Evolutionary conservation across 2,329 filamentous ascomycete genomes (phyloP), one percentile per base, ranked within the genome.

Genomic region (Fusarium scirpi): DNA sequence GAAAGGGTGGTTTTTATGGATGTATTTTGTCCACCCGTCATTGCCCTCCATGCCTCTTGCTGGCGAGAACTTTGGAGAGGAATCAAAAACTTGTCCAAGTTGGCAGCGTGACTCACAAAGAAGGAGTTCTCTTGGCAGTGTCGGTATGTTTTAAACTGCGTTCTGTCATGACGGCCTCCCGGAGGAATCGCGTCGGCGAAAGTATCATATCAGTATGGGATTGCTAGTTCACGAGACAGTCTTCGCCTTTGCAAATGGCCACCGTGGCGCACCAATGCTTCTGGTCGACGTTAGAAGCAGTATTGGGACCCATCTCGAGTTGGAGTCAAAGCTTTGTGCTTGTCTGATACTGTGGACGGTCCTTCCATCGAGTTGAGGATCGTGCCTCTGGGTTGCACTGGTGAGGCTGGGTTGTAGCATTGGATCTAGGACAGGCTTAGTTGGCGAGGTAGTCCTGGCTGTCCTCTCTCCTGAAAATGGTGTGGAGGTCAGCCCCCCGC

Each of bases 71-170:
- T 78, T 76, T 76, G 89, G 89, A 90, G 91, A 90, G 92, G 91
- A 94, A 92, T 85, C 91, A 97, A 97, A 98, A 94, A 96, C 93
- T 84, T 90, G 91, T 97, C 93, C 91, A 85, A 80, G 92, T 92
- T 90, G 92, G 91, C 89, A 91, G 88, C 93, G 93, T 91, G 87
- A 84, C 79, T 88, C 92, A 90, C 78, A 94, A 91, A 86, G 92
- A 94, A 89, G 91, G 88, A 89, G 82, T 69, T 63, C 66, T 59
- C 46, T 69, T 68, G 63, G 73, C 54, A 57, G 29, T 40, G 51
- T 62, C 47, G 58, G 38, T 41, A 68, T 63, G 61, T 49, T 47
- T 58, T 40, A 41, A 47, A 54, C 45, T 59, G 58, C 48, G 58
- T 56, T 64, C 63, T 67, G 61, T 62, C 52, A 54, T 65, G 68